These are phyloP conservation scores for Phytophthora tentaculata DNA, from an alignment of 352 stramenopile species.

Conservation along the genomic window DNA sequence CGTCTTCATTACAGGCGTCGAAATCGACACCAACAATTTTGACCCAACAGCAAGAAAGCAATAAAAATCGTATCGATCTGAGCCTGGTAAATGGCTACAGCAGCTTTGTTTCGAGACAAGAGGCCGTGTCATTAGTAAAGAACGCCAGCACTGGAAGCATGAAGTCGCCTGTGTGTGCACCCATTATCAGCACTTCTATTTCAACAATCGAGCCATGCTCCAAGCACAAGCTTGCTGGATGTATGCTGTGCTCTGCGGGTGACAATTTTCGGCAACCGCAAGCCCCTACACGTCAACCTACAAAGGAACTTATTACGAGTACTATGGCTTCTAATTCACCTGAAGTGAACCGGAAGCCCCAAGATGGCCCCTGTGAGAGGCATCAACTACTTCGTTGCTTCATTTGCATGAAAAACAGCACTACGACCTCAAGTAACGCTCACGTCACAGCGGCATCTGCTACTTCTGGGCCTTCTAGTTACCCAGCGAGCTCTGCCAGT, in stretches of 20 bases:
- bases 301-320: not conserved
- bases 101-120: constrained; percentile 10
- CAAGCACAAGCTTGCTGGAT: constrained; percentile 71
- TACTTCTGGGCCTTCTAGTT: no score
- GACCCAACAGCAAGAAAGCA: constrained; percentile 15
- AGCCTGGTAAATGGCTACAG: not conserved
- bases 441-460: not conserved
- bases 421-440: not conserved
- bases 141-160: constrained; percentile 7
- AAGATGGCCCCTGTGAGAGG: constrained; percentile 44
- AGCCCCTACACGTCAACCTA: not conserved
- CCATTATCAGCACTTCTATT: not conserved
- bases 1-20: constrained; percentile 15
- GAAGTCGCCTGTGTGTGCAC: not conserved
- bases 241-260: constrained; percentile 62
- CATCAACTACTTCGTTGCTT: constrained; percentile 70
- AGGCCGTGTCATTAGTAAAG: constrained; percentile 17
- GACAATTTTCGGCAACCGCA: constrained; percentile 13
- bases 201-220: constrained; percentile 29
- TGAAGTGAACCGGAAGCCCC: constrained; percentile 12
- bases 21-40: constrained; percentile 21
- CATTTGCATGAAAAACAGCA: constrained; percentile 52
- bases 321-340: not conserved
- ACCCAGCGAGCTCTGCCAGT: not conserved
- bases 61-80: not conserved